These are phyloP conservation scores for Litchi chinensis DNA, from an alignment of 345 rosid genomes.

Conservation along the genomic window DNA sequence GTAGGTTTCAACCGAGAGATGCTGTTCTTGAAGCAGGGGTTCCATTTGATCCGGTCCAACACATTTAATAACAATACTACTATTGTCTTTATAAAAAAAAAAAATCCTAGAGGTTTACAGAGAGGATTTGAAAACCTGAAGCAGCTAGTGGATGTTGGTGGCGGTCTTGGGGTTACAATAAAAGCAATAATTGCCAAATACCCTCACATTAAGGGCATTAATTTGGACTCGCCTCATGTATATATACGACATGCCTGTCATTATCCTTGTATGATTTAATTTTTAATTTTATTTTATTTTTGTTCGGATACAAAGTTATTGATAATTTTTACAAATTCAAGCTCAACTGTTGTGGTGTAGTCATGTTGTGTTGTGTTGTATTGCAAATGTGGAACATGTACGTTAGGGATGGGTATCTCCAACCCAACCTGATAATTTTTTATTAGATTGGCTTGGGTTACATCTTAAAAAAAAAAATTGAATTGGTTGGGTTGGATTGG, in stretches of 20 bases:
- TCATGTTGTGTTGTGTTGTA: background rate
- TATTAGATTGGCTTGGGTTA: too few species aligned
- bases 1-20: background rate
- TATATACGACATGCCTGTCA: background rate
- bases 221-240: background rate
- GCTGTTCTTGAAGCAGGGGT: slow-evolving; percentile 5
- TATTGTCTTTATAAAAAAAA: background rate
- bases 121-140: background rate
- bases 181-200: background rate
- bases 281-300: too few species aligned
- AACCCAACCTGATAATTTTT: too few species aligned
- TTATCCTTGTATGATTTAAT: too few species aligned
- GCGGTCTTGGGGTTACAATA: background rate
- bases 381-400: slow-evolving; percentile 33
- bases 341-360: too few species aligned
- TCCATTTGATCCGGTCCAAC: background rate
- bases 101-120: background rate
- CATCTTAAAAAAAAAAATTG: too few species aligned
- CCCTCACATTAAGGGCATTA: background rate
- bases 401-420: too few species aligned
- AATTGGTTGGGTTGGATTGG: too few species aligned
- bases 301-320: too few species aligned
- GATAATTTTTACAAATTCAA: too few species aligned
- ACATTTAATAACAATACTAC: background rate
- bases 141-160: background rate